phyloP scores from a whole-genome alignment of 23 red algal species.

The Pyropia haitanensis region DNA sequence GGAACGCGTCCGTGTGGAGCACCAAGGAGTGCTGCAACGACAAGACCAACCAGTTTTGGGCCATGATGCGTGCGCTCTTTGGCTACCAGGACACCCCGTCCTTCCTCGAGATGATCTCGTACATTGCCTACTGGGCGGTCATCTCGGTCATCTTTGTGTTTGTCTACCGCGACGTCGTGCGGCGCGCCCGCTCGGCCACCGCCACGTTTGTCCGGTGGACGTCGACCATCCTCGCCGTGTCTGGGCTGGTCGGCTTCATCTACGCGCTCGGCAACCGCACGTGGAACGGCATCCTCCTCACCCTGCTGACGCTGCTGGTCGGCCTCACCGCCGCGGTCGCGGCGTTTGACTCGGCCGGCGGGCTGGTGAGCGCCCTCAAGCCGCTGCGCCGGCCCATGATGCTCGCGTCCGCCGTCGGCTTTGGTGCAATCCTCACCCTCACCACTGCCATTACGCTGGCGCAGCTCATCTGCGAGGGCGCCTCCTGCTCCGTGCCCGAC shows the following conservation, averaged over 20 bases:
- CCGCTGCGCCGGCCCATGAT: conserved; percentile 12
- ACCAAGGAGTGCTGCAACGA: conserved; percentile 68
- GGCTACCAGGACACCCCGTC: conserved; percentile 76
- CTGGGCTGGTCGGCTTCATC: conserved; percentile 47
- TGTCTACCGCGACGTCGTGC: conserved; percentile 38
- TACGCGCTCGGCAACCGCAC: conserved; percentile 33
- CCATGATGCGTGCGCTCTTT: conserved; percentile 72
- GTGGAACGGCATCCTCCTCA: conserved; percentile 54
- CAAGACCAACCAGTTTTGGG: conserved; percentile 69
- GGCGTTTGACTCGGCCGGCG: conserved; percentile 13
- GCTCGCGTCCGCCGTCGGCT: conserved; percentile 10
- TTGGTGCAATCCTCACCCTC: conserved; percentile 30
- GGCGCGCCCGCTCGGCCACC: conserved; percentile 9
- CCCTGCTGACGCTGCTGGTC: conserved; percentile 28
- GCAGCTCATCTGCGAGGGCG: conserved; percentile 41
- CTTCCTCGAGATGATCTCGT: conserved; percentile 49
- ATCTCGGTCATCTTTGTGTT: conserved; percentile 18
- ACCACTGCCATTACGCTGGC: conserved; percentile 15
- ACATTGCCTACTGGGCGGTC: conserved; percentile 71
- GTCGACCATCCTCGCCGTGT: conserved; percentile 13
- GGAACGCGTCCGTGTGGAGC: conserved; percentile 57
- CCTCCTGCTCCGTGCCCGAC: conserved; percentile 9
- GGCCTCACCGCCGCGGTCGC: conserved; percentile 9
- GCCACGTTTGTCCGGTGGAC: conserved; percentile 11
- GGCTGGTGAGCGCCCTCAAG: conserved; percentile 3